Conservation (phyloP, 768 basidiomycete species). For the Sistotremastrum niveocremeum region DNA sequence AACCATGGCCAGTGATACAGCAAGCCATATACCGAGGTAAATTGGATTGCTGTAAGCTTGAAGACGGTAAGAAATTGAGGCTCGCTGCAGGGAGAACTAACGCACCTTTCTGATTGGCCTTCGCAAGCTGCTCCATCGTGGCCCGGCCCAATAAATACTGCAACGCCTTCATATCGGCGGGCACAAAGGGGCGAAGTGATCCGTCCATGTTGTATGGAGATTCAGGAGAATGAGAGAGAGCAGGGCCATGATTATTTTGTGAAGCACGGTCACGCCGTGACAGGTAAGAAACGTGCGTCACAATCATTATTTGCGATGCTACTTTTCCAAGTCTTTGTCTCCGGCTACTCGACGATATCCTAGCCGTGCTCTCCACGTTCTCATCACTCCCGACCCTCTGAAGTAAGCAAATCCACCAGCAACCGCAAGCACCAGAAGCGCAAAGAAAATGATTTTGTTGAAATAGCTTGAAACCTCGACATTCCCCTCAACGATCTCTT, state of each 20-base stretch:
- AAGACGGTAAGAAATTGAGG: neutral
- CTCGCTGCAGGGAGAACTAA: slow-evolving; percentile 1
- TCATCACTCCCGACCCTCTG: no score
- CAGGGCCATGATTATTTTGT: neutral
- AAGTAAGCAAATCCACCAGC: no score
- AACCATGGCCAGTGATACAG: slow-evolving; percentile 42
- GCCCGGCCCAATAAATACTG: slow-evolving; percentile 53
- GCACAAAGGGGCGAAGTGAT: slow-evolving; percentile 32
- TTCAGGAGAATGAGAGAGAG: neutral
- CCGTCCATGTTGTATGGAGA: slow-evolving; percentile 1
- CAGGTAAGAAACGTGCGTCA: no score
- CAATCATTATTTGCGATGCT: no score
- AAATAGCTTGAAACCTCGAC: no score
- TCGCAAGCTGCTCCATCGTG: slow-evolving; percentile 51
- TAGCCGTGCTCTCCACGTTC: no score
- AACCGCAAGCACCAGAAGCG: no score
- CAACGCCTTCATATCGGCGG: slow-evolving; percentile 44
- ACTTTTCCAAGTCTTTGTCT: no score
- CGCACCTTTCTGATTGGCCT: slow-evolving; percentile 50
- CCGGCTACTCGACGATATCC: no score
- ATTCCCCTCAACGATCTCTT: no score
- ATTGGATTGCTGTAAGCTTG: slow-evolving; percentile 46
- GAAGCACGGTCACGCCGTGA: no score
- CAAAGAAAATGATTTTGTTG: no score
- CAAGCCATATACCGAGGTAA: slow-evolving; percentile 48